Evolutionary conservation across 805 yeast species (phyloP).

Genomic region (Blastobotrys terrestris): DNA sequence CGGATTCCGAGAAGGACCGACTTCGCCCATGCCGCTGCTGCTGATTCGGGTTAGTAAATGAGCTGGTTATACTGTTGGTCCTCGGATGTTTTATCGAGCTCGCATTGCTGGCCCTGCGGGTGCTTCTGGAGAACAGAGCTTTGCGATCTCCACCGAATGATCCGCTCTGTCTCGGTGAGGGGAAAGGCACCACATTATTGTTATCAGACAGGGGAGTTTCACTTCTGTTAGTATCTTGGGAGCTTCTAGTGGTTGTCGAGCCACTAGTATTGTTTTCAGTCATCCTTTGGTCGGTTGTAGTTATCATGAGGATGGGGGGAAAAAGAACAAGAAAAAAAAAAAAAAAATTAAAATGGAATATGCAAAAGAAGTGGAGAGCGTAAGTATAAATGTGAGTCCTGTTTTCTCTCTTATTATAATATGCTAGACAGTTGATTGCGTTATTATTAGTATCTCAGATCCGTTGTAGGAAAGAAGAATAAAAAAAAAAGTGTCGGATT

Average conservation of each 20-base stretch:
- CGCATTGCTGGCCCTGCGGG: neutral
- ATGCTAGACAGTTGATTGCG: neutral
- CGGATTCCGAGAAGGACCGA: slow-evolving; percentile 21
- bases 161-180: slow-evolving; percentile 8
- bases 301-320: neutral
- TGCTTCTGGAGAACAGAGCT: slow-evolving; percentile 4
- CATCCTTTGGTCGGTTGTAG: neutral
- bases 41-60: neutral
- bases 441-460: neutral
- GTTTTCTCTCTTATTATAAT: neutral
- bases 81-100: neutral
- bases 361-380: neutral
- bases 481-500: neutral
- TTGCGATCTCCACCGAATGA: slow-evolving; percentile 10
- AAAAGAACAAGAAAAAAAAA: neutral
- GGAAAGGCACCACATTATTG: neutral
- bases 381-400: neutral
- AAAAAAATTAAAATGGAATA: neutral
- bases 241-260: neutral
- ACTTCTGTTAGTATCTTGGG: neutral
- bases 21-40: slow-evolving; percentile 11
- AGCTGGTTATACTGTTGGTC: neutral
- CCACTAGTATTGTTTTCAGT: neutral
- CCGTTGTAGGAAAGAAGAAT: too few species aligned
- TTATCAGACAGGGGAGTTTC: neutral